phyloP scores from a whole-genome alignment of 306 rosid species.

The Rosa lucieae region DNA sequence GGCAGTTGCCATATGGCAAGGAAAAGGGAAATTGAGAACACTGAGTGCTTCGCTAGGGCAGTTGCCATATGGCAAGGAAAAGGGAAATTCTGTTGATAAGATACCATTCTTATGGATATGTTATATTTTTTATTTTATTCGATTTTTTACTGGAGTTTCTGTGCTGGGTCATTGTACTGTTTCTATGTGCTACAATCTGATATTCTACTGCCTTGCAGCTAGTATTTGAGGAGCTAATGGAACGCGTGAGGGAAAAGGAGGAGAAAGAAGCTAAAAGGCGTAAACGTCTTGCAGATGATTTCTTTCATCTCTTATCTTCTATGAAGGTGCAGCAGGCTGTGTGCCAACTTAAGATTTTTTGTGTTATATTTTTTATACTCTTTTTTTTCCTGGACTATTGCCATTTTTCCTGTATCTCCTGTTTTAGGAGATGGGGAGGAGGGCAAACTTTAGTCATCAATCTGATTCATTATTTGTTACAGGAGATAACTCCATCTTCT shows the following conservation, averaged over 20 bases:
- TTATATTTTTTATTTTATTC: background rate
- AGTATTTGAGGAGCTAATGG: slow-evolving; percentile 80
- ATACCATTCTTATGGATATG: slow-evolving; percentile 5
- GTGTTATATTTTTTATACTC: background rate
- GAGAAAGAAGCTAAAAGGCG: slow-evolving; percentile 90
- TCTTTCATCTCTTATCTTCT: slow-evolving; percentile 57
- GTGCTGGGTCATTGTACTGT: slow-evolving; percentile 2
- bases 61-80: slow-evolving; percentile 7
- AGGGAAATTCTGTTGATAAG: background rate
- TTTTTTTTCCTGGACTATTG: slow-evolving; percentile 12
- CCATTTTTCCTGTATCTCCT: slow-evolving; percentile 6
- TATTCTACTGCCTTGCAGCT: slow-evolving; percentile 58
- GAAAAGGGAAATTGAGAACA: background rate
- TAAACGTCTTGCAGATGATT: slow-evolving; percentile 78
- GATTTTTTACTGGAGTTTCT: background rate
- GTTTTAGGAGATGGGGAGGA: background rate
- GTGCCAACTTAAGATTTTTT: slow-evolving; percentile 14
- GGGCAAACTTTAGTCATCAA: background rate
- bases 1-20: slow-evolving; percentile 5
- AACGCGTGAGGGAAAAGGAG: slow-evolving; percentile 78
- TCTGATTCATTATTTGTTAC: slow-evolving; percentile 25
- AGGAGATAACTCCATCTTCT: slow-evolving; percentile 73
- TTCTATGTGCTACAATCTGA: slow-evolving; percentile 14
- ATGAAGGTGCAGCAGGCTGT: slow-evolving; percentile 55
- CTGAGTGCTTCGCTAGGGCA: background rate